Conservation (phyloP, 768 basidiomycete species). For the Suillus subalutaceus region DNA sequence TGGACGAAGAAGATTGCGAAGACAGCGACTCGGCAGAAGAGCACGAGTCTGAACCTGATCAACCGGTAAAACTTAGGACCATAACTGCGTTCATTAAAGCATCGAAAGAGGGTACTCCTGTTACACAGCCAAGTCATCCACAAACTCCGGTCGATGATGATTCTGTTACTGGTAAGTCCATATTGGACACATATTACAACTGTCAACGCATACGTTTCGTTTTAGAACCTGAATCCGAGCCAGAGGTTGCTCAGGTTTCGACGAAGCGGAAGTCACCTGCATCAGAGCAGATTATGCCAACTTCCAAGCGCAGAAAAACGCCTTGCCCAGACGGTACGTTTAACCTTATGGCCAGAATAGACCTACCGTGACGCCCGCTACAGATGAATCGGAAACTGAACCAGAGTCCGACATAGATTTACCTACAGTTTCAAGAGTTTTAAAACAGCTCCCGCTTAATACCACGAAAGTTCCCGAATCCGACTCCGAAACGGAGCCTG, state of each 20-base stretch:
- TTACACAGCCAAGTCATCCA: not conserved
- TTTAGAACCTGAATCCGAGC: constrained; percentile 36
- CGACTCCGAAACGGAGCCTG: constrained; percentile 49
- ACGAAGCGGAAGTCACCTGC: constrained; percentile 31
- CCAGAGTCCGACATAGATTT: constrained; percentile 41
- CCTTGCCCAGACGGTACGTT: constrained; percentile 22
- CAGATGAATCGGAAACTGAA: constrained; percentile 51
- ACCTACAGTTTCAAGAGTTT: constrained; percentile 6
- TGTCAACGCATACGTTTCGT: not conserved
- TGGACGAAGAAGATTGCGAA: constrained; percentile 17
- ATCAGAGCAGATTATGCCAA: constrained; percentile 12
- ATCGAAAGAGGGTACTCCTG: constrained; percentile 12
- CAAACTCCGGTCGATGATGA: constrained; percentile 18
- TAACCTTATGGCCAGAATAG: not conserved
- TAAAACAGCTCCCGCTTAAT: constrained; percentile 4
- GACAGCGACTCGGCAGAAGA: constrained; percentile 28
- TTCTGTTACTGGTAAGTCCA: constrained; percentile 27
- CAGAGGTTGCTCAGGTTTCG: constrained; percentile 12
- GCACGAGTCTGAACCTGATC: constrained; percentile 24
- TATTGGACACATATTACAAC: not conserved
- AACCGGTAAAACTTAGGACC: constrained; percentile 27
- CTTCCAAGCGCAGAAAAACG: constrained; percentile 23
- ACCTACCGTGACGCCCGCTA: not conserved
- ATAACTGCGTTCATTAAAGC: constrained; percentile 15
- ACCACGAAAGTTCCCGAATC: constrained; percentile 6